Evolutionary conservation across 2,329 filamentous ascomycete genomes (phyloP).

Genomic region (Zasmidium citrigriseum): DNA sequence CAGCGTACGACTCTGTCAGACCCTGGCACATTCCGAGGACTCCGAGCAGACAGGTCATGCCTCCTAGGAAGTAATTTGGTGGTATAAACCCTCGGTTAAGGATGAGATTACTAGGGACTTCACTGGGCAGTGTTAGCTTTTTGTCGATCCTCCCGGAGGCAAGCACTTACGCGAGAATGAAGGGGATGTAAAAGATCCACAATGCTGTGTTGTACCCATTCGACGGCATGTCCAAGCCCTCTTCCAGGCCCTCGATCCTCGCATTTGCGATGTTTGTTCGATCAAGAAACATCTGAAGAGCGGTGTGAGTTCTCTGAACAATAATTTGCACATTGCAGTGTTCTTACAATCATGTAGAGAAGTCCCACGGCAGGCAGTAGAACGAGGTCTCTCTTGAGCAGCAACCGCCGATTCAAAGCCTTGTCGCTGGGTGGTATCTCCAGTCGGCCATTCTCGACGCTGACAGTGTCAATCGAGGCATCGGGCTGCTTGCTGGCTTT

Average conservation of each 20-base stretch:
- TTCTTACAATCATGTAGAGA: constrained; percentile 16
- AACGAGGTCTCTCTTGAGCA: constrained; percentile 10
- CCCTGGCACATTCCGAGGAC: constrained; percentile 16
- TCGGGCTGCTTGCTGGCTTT: neutral
- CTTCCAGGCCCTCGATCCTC: constrained; percentile 11
- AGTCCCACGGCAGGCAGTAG: constrained; percentile 9
- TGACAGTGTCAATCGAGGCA: constrained; percentile 2
- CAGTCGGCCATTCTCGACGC: constrained; percentile 4
- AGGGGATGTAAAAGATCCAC: constrained; percentile 14
- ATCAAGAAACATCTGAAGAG: constrained; percentile 13
- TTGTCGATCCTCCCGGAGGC: neutral
- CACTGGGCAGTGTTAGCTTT: neutral
- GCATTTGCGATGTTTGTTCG: constrained; percentile 13
- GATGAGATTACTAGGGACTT: constrained; percentile 12
- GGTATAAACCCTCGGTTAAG: constrained; percentile 8
- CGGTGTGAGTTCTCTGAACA: neutral
- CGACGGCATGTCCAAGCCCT: constrained; percentile 8
- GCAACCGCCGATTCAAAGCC: constrained; percentile 2
- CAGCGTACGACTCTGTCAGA: constrained; percentile 3
- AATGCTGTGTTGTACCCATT: constrained; percentile 14
- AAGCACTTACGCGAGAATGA: constrained; percentile 6
- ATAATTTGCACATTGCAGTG: neutral
- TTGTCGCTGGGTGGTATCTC: neutral
- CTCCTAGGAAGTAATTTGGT: constrained; percentile 13
- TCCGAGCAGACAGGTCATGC: constrained; percentile 14